Percentiles rank a stretch among this genome's conserved stretches.
These are phyloP conservation scores for Pezicula radicicola DNA, from an alignment of 2,329 filamentous ascomycete genomes.

Conservation along the genomic window DNA sequence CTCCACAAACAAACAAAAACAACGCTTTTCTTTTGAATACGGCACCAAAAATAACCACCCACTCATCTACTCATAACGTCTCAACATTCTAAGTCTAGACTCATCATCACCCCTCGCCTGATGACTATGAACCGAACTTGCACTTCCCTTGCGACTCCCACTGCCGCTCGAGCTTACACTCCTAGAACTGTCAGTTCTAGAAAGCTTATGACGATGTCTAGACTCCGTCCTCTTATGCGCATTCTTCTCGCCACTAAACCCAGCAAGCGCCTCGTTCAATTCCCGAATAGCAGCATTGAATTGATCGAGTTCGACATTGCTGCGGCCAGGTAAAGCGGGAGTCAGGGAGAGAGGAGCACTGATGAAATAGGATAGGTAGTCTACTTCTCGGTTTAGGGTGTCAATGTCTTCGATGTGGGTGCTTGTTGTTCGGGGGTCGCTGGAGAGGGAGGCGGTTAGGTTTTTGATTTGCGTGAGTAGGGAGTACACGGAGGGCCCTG, in stretches of 20 bases:
- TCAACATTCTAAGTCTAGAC: neutral
- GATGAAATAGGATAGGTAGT: slow-evolving; percentile 2
- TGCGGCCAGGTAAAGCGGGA: neutral
- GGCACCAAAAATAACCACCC: neutral
- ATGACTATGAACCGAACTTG: too few species aligned
- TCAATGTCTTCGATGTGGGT: neutral
- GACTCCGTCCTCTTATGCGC: neutral
- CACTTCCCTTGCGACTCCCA: too few species aligned
- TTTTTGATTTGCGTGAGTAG: neutral
- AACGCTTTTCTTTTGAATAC: neutral
- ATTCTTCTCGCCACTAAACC: neutral
- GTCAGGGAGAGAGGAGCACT: neutral
- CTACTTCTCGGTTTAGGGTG: neutral
- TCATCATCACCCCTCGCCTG: neutral
- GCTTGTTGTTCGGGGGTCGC: neutral
- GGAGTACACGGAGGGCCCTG: neutral
- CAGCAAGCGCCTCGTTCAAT: neutral
- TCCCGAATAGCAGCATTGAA: neutral
- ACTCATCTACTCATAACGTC: neutral
- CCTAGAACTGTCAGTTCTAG: too few species aligned
- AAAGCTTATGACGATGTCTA: neutral
- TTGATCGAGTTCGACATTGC: neutral
- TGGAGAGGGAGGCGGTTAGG: neutral
- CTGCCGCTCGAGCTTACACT: too few species aligned
- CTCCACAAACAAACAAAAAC: neutral